Percentiles rank a stretch among this genome's conserved stretches.
These are phyloP conservation scores for Globisporangium middletonii DNA, from an alignment of 352 stramenopile genomes.

Conservation along the genomic window DNA sequence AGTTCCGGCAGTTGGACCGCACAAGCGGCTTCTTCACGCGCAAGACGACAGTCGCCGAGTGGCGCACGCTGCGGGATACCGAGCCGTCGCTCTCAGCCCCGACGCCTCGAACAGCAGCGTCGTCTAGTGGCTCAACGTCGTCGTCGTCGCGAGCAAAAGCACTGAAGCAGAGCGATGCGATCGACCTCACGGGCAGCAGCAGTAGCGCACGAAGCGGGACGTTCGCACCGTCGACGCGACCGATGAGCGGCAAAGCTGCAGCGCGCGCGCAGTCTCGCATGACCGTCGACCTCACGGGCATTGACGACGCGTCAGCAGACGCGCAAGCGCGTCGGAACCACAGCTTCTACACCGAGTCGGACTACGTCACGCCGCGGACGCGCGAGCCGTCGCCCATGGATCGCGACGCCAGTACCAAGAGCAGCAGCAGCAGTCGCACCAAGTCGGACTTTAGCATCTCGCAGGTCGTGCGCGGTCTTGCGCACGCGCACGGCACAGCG, in stretches of 20 bases:
- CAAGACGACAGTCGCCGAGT: constrained; percentile 18
- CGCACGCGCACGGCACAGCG: constrained; percentile 33
- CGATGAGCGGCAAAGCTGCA: constrained; percentile 61
- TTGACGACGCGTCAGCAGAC: constrained; percentile 28
- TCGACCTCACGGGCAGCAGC: constrained; percentile 12
- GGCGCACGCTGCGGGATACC: constrained; percentile 5
- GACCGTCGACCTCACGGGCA: constrained; percentile 41
- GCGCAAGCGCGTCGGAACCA: constrained; percentile 49
- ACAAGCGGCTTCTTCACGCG: constrained; percentile 48
- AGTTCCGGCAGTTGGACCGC: constrained; percentile 57
- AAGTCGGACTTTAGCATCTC: constrained; percentile 43
- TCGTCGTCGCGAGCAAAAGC: constrained; percentile 18
- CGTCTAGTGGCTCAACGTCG: neutral
- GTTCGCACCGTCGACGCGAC: constrained; percentile 10
- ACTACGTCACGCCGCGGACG: constrained; percentile 25
- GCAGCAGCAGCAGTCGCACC: neutral
- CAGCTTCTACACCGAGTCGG: constrained; percentile 70
- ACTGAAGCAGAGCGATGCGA: constrained; percentile 14
- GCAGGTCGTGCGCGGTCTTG: constrained; percentile 58
- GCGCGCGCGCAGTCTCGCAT: constrained; percentile 34
- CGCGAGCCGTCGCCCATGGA: constrained; percentile 15
- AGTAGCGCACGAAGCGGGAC: neutral
- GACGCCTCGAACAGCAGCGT: neutral
- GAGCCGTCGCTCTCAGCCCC: neutral
- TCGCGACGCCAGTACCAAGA: constrained; percentile 25